phyloP scores from a whole-genome alignment of 2,329 filamentous ascomycete species.

The Hymenotorrendiella dingleyae region DNA sequence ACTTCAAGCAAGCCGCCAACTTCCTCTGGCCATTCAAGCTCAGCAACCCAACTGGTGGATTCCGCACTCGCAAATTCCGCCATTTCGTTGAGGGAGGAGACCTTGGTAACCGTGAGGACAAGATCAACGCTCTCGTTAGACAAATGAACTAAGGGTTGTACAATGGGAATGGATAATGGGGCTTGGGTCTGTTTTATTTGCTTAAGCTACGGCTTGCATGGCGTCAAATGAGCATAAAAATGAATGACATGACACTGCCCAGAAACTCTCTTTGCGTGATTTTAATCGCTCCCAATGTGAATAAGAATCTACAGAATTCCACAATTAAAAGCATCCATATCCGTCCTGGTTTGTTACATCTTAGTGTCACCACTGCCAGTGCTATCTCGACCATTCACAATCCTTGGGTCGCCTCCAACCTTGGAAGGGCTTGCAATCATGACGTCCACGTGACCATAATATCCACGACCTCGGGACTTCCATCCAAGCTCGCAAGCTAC shows the following conservation, averaged over 20 bases:
- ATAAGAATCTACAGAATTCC: no score
- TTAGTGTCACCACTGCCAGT: no score
- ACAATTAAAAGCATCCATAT: no score
- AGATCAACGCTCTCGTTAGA: constrained; percentile 89
- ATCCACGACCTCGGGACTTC: no score
- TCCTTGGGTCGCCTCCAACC: no score
- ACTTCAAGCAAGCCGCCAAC: constrained; percentile 85
- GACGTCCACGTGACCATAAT: no score
- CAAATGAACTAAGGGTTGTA: constrained; percentile 82
- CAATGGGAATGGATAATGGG: constrained; percentile 9
- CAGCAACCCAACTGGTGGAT: constrained; percentile 94
- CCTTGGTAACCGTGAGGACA: constrained; percentile 95
- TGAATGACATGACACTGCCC: constrained; percentile 13
- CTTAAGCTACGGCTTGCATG: constrained; percentile 20
- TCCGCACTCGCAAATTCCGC: constrained; percentile 84
- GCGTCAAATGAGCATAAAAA: constrained; percentile 23
- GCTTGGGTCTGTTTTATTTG: constrained; percentile 12
- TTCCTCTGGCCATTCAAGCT: constrained; percentile 70
- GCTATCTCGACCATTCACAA: no score
- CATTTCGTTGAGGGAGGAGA: constrained; percentile 67
- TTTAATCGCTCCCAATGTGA: no score
- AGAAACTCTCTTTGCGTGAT: background rate
- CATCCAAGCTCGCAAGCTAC: no score
- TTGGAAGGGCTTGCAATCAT: no score
- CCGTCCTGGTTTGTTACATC: no score